phyloP scores from a whole-genome alignment of 495 filamentous ascomycete species.

The Geopyxis carbonaria region DNA sequence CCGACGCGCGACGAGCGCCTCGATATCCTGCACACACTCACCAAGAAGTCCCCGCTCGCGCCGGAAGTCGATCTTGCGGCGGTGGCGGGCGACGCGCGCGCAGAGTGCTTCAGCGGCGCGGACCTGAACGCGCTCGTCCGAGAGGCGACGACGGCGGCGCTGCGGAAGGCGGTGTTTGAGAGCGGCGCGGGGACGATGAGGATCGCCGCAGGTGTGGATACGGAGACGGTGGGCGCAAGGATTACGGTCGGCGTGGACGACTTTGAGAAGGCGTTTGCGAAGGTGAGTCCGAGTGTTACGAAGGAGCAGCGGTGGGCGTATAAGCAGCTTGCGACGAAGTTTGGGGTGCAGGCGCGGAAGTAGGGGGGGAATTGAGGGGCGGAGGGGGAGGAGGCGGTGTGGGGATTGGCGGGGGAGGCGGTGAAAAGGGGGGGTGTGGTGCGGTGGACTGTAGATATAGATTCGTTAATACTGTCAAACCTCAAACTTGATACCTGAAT shows the following conservation, averaged over 20 bases:
- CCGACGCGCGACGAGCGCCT: constrained; percentile 63
- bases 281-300: constrained; percentile 66
- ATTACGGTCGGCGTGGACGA: constrained; percentile 49
- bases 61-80: constrained; percentile 32
- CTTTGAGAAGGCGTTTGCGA: constrained; percentile 54
- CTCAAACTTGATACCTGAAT: too few species aligned
- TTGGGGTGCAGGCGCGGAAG: constrained; percentile 23
- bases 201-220: constrained; percentile 12
- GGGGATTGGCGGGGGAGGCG: neutral
- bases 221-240: constrained; percentile 31
- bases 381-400: neutral
- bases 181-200: constrained; percentile 17
- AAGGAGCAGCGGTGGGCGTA: constrained; percentile 47
- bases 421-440: neutral
- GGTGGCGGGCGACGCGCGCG: constrained; percentile 48
- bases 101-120: constrained; percentile 77
- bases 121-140: constrained; percentile 66
- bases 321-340: constrained; percentile 33
- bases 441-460: too few species aligned
- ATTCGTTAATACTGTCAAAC: too few species aligned
- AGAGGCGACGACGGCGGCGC: constrained; percentile 26
- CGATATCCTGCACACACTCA: constrained; percentile 66
- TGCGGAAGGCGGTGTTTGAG: constrained; percentile 15
- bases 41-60: constrained; percentile 41
- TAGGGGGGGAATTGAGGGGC: neutral